Evolutionary conservation across 2,329 filamentous ascomycete species (phyloP), one percentile per base, ranked within the genome.

Genomic region (Apiospora hydei): DNA sequence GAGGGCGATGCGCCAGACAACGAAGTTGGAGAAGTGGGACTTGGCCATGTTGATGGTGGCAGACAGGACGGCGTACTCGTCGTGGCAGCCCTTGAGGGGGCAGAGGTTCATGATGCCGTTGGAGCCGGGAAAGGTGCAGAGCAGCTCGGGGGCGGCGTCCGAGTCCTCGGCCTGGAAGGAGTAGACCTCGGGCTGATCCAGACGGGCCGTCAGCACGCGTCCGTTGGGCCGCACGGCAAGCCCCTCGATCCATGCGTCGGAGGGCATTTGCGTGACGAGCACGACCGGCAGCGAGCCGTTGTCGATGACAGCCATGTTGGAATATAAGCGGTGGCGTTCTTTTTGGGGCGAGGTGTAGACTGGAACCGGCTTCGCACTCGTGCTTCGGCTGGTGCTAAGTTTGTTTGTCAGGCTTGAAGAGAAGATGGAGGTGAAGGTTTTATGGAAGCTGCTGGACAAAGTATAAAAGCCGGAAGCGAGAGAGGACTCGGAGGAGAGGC

Each of bases 201-300:
- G 66, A 61, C 79, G 78, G 38, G 78, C 72, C 18, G 77, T 75
- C 14, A 81, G 70, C 24, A 80, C 75, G 18, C 75, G 77, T 72
- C 79, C 79, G 71, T 79, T 78, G n/a, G 79, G 79, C 1, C 79
- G 78, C 26, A 77, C 44, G 30, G 75, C 75, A 71, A 80, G 75
- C 10, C 78, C 77, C 68, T 81, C 78, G 69, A 80, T 79, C 78
- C 79, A 80, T 14, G 77, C 77, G 53, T 80, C 77, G 38, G 79
- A 79, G 18, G 79, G 79, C 26, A 78, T 70, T 70, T 81, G 79
- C 4, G 79, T 80, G 67, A 81, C 75, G 67, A 80, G 75, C 44
- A 79, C 76, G 11, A 80, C 66, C 13, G 66, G 66, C 43, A 47
- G n/a, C 41, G 41, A 30, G 66, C 74, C 41, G 43, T 34, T 30